Conservation (phyloP, 208 protist genomes). For the Balamuthia mandrillaris region DNA sequence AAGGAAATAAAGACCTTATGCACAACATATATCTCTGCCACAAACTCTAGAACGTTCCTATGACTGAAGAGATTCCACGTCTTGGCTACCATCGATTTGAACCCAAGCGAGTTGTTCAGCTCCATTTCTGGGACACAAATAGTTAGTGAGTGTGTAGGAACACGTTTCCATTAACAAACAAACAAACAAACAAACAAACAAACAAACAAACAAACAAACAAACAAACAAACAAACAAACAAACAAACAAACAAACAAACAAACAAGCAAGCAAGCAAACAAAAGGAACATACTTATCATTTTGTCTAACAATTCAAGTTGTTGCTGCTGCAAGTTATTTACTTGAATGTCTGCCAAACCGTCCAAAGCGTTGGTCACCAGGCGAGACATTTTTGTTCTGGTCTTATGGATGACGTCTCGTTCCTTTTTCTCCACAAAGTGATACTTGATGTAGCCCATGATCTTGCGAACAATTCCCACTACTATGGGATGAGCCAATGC, state of each 20-base stretch:
- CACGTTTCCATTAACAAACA: no score
- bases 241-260: no score
- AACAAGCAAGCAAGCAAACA: no score
- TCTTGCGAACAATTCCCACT: not conserved
- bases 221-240: no score
- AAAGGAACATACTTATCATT: constrained; percentile 43
- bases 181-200: no score
- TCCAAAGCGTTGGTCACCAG: constrained; percentile 46
- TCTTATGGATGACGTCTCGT: constrained; percentile 30
- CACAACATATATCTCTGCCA: constrained; percentile 3
- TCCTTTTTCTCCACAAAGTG: constrained; percentile 44
- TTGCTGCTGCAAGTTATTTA: constrained; percentile 56
- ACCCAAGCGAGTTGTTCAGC: not conserved
- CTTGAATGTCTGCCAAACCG: constrained; percentile 48
- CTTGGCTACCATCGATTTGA: not conserved
- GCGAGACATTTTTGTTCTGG: constrained; percentile 39
- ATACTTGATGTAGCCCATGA: constrained; percentile 45
- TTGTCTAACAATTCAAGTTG: constrained; percentile 48
- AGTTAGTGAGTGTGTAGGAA: no score
- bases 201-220: no score
- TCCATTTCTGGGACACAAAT: no score
- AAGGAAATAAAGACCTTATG: not conserved
- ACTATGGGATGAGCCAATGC: constrained; percentile 46
- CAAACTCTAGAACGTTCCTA: not conserved
- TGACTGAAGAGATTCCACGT: not conserved